Evolutionary conservation across 164 flowering plant species (phyloP).

Genomic region (Protea cynaroides): DNA sequence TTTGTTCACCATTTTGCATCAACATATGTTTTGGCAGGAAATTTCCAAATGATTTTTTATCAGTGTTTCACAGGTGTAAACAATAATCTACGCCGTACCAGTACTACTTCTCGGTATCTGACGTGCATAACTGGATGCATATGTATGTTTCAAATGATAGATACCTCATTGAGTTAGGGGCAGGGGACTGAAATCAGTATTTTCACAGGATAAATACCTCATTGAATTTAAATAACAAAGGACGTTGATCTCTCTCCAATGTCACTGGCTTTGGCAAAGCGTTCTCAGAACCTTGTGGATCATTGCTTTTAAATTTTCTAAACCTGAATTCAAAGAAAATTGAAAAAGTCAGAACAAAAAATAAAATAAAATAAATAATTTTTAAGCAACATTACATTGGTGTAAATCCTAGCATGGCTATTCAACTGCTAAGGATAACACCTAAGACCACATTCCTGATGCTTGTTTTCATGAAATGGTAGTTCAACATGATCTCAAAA

Average conservation of each 20-base stretch:
- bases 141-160: not conserved
- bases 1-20: not conserved
- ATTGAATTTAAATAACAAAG: slow-evolving; percentile 77
- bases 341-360: not conserved
- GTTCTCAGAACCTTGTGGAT: slow-evolving; percentile 26
- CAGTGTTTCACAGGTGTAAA: too few species aligned
- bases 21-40: not conserved
- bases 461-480: too few species aligned
- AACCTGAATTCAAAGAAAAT: slow-evolving; percentile 44
- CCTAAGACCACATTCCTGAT: not conserved
- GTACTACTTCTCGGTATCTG: not conserved
- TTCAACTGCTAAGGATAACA: not conserved
- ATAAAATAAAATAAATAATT: not conserved
- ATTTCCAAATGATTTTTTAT: not conserved
- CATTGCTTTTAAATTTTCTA: slow-evolving; percentile 40
- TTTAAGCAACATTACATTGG: not conserved
- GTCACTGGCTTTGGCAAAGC: slow-evolving; percentile 30
- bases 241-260: slow-evolving; percentile 57
- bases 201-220: slow-evolving; percentile 42
- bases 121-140: not conserved
- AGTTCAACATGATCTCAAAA: not conserved
- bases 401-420: not conserved
- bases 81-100: not conserved
- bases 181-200: too few species aligned
- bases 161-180: slow-evolving; percentile 92